A percentile compares a stretch with the other conserved stretches of the same genome.
Evolutionary conservation across 352 stramenopile genomes (phyloP).

Genomic region (Pythium myriotylum): DNA sequence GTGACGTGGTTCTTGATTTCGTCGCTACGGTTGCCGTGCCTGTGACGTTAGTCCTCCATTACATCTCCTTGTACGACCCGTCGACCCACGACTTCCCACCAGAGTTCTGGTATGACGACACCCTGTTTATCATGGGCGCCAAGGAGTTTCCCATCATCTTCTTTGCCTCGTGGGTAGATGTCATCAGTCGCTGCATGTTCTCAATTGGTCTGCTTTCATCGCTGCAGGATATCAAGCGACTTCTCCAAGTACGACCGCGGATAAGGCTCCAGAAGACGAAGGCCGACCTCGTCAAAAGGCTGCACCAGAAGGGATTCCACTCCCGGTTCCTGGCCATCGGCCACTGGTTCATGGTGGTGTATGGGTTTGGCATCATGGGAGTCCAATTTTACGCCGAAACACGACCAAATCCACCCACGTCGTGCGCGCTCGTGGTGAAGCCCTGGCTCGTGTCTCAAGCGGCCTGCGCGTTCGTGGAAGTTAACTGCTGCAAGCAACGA

Average conservation of each 20-base stretch:
- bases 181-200: slow-evolving; percentile 15
- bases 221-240: slow-evolving; percentile 10
- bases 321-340: neutral
- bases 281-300: neutral
- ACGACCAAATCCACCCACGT: neutral
- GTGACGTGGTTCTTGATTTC: slow-evolving; percentile 24
- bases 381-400: slow-evolving; percentile 22
- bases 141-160: slow-evolving; percentile 23
- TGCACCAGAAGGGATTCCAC: neutral
- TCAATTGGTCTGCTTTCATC: slow-evolving; percentile 16
- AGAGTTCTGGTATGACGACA: slow-evolving; percentile 19
- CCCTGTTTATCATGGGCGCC: slow-evolving; percentile 15
- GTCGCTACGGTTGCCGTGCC: slow-evolving; percentile 12
- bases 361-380: slow-evolving; percentile 6
- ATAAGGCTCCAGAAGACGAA: neutral
- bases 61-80: slow-evolving; percentile 4
- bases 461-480: slow-evolving; percentile 37
- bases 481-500: slow-evolving; percentile 32
- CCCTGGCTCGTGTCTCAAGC: slow-evolving; percentile 32
- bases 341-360: slow-evolving; percentile 13
- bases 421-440: slow-evolving; percentile 18
- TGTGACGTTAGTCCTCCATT: slow-evolving; percentile 3
- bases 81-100: neutral
- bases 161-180: slow-evolving; percentile 20
- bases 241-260: neutral